Conservation (phyloP, 1,284 basidiomycete species). For the Mycosarcoma maydis region DNA sequence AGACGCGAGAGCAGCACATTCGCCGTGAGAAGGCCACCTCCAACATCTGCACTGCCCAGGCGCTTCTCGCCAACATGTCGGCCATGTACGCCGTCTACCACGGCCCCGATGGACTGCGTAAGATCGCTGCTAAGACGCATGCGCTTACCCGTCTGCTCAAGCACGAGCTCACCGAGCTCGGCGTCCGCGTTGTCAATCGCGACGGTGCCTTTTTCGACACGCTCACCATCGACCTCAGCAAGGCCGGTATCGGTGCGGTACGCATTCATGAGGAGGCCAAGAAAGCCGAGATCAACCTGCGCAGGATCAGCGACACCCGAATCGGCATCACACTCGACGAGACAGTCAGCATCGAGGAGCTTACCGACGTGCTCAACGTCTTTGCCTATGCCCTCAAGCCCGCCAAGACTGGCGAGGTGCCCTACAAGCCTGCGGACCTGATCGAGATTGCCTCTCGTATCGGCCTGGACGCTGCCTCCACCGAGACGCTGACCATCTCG, state of each 20-base stretch:
- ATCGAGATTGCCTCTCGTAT: slow-evolving; percentile 45
- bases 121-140: slow-evolving; percentile 90
- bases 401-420: slow-evolving; percentile 64
- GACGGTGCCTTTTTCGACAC: slow-evolving; percentile 86
- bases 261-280: slow-evolving; percentile 78
- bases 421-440: slow-evolving; percentile 57
- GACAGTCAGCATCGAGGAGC: slow-evolving; percentile 74
- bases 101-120: slow-evolving; percentile 84
- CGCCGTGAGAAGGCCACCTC: slow-evolving; percentile 66
- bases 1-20: slow-evolving; percentile 70
- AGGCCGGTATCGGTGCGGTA: slow-evolving; percentile 73
- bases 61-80: slow-evolving; percentile 65
- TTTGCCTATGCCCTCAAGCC: slow-evolving; percentile 73
- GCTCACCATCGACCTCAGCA: slow-evolving; percentile 82
- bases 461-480: slow-evolving; percentile 45
- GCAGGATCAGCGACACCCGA: slow-evolving; percentile 78
- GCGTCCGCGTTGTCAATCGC: slow-evolving; percentile 73
- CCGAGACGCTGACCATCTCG: slow-evolving; percentile 53
- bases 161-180: slow-evolving; percentile 76
- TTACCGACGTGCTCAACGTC: slow-evolving; percentile 81
- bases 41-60: slow-evolving; percentile 67
- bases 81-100: slow-evolving; percentile 81
- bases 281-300: slow-evolving; percentile 82
- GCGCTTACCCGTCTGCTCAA: slow-evolving; percentile 84
- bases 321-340: slow-evolving; percentile 94